phyloP scores from a whole-genome alignment of 441 rosid genomes.

The Euphorbia schlechtendalii region DNA sequence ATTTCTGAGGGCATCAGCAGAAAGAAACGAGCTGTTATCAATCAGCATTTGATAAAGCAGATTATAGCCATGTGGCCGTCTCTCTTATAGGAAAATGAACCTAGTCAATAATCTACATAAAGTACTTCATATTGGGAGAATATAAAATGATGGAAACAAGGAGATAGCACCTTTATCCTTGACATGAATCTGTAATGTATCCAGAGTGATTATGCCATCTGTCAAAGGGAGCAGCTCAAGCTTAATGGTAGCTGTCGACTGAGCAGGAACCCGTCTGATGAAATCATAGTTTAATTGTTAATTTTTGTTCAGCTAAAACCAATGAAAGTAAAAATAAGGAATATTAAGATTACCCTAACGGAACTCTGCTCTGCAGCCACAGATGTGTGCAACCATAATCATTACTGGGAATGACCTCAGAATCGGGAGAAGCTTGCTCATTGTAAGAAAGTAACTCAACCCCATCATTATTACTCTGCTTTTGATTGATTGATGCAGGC shows the following conservation, averaged over 20 bases:
- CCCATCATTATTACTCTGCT: slow-evolving; percentile 34
- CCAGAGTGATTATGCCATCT: slow-evolving; percentile 90
- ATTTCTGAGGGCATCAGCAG: not conserved
- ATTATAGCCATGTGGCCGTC: not conserved
- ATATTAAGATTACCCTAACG: slow-evolving; percentile 64
- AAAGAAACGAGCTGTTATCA: not conserved
- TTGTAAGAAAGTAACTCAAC: slow-evolving; percentile 29
- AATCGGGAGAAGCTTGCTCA: slow-evolving; percentile 39
- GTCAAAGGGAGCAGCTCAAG: slow-evolving; percentile 94
- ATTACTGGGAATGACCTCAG: slow-evolving; percentile 62
- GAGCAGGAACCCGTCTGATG: slow-evolving; percentile 87
- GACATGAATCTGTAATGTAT: slow-evolving; percentile 78
- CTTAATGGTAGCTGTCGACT: slow-evolving; percentile 81
- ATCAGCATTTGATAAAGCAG: slow-evolving; percentile 1
- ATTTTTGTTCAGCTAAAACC: slow-evolving; percentile 8
- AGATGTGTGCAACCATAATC: slow-evolving; percentile 80
- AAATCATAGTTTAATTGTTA: slow-evolving; percentile 20
- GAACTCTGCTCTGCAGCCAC: slow-evolving; percentile 99
- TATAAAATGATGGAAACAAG: slow-evolving; percentile 4
- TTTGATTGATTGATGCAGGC: slow-evolving; percentile 37
- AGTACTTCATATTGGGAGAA: not conserved
- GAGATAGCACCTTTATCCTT: slow-evolving; percentile 79
- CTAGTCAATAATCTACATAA: not conserved
- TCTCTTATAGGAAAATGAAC: not conserved
- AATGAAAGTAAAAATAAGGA: slow-evolving; percentile 12